Percentiles rank a stretch among this genome's conserved stretches.
These are phyloP conservation scores for Coemansia sp. DNA, from an alignment of 192 early-diverging fungal species.

Conservation along the genomic window DNA sequence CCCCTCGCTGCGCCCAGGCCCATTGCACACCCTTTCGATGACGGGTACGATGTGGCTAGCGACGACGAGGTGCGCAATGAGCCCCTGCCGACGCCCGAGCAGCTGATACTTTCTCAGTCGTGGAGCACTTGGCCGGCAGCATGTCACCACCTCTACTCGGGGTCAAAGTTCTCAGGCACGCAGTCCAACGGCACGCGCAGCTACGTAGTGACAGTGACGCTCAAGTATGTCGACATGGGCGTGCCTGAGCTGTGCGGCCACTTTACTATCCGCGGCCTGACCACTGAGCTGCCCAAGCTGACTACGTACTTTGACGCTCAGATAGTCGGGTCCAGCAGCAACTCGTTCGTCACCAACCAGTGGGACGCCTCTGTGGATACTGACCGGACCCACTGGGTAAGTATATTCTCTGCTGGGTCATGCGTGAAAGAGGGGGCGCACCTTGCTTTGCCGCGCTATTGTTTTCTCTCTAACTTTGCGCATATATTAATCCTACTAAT, in stretches of 20 bases:
- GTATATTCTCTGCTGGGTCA: constrained; percentile 1
- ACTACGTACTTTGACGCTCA: constrained; percentile 81
- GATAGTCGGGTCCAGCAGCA: constrained; percentile 64
- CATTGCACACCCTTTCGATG: not conserved
- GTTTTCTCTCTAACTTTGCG: not conserved
- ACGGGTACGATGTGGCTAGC: constrained; percentile 6
- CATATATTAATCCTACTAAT: constrained; percentile 13
- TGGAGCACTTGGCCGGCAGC: constrained; percentile 59
- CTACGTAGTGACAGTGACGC: constrained; percentile 43
- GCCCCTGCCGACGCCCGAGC: constrained; percentile 49
- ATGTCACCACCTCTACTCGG: constrained; percentile 58
- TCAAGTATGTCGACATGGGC: constrained; percentile 67
- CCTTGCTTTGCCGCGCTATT: constrained; percentile 4
- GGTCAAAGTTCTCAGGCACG: constrained; percentile 48
- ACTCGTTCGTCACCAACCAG: constrained; percentile 73
- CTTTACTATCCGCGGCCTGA: constrained; percentile 75
- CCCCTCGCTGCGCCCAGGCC: not conserved
- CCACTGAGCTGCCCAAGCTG: constrained; percentile 69
- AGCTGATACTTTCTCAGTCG: constrained; percentile 54
- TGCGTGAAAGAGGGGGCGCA: not conserved
- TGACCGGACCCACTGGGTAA: constrained; percentile 73
- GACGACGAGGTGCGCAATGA: constrained; percentile 34
- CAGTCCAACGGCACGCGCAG: constrained; percentile 56
- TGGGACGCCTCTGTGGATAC: constrained; percentile 76
- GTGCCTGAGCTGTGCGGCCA: constrained; percentile 73